A percentile compares a stretch with the other conserved stretches of the same genome.
These are phyloP conservation scores for Durio zibethinus DNA, from an alignment of 345 rosid species.

Conservation along the genomic window DNA sequence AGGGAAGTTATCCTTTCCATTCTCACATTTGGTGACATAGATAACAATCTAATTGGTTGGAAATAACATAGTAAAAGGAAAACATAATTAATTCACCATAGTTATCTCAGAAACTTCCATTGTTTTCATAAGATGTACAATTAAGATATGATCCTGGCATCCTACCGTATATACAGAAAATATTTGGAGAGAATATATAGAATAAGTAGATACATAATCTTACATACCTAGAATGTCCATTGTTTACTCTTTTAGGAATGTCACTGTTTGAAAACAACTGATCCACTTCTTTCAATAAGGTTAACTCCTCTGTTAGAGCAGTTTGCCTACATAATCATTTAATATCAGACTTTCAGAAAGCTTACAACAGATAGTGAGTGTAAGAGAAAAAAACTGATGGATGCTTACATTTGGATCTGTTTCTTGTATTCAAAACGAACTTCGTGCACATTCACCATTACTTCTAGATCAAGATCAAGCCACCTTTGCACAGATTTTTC, in stretches of 20 bases:
- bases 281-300: conserved; percentile 51
- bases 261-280: conserved; percentile 44
- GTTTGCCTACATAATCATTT: conserved; percentile 38
- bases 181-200: background rate
- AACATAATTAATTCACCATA: conserved; percentile 4
- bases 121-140: background rate
- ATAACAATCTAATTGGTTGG: conserved; percentile 31
- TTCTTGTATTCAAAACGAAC: conserved; percentile 65
- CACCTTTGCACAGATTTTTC: conserved; percentile 62
- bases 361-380: background rate
- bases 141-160: background rate
- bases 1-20: conserved; percentile 61
- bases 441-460: conserved; percentile 65
- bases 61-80: conserved; percentile 26
- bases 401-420: conserved; percentile 74
- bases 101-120: conserved; percentile 5
- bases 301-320: conserved; percentile 64
- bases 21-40: conserved; percentile 65
- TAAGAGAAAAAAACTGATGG: conserved; percentile 19
- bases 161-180: background rate
- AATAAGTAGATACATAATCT: background rate
- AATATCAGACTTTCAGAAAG: conserved; percentile 13
- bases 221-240: conserved; percentile 53
- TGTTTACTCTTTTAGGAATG: conserved; percentile 47
- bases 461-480: conserved; percentile 82